These are phyloP conservation scores for Ottelia alismoides DNA, from an alignment of 106 monocot genomes.

Conservation along the genomic window DNA sequence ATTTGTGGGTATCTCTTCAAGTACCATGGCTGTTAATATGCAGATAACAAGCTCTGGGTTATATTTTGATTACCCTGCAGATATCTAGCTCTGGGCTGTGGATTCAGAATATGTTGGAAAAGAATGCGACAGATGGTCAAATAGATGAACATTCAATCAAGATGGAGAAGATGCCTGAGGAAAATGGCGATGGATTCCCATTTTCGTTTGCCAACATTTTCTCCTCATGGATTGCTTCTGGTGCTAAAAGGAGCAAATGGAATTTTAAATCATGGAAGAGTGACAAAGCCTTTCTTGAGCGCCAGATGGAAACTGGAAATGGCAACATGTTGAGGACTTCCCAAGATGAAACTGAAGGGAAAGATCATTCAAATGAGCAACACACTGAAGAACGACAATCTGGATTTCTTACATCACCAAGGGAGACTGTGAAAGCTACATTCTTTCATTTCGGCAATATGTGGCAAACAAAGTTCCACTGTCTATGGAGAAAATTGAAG, in stretches of 20 bases:
- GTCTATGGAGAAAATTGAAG: too few species aligned
- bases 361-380: conserved; percentile 1
- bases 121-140: conserved; percentile 24
- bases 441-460: conserved; percentile 29
- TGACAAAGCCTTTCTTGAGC: conserved; percentile 60
- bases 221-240: conserved; percentile 59
- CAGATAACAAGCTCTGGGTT: too few species aligned
- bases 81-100: conserved; percentile 69
- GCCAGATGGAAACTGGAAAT: conserved; percentile 35
- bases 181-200: conserved; percentile 48
- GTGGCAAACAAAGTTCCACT: too few species aligned
- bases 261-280: conserved; percentile 61
- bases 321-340: conserved; percentile 9
- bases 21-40: too few species aligned
- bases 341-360: conserved; percentile 19
- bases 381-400: conserved; percentile 14
- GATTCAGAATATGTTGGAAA: conserved; percentile 25
- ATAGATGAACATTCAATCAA: conserved; percentile 16
- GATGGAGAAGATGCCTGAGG: conserved; percentile 22
- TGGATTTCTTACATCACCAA: conserved; percentile 23
- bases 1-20: too few species aligned
- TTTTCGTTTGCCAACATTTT: conserved; percentile 56
- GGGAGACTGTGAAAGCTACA: conserved; percentile 42
- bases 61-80: conserved; percentile 38
- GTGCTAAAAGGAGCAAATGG: conserved; percentile 52